phyloP scores from a whole-genome alignment of 1,139 yeast species.

The Kodamaea derodonti region DNA sequence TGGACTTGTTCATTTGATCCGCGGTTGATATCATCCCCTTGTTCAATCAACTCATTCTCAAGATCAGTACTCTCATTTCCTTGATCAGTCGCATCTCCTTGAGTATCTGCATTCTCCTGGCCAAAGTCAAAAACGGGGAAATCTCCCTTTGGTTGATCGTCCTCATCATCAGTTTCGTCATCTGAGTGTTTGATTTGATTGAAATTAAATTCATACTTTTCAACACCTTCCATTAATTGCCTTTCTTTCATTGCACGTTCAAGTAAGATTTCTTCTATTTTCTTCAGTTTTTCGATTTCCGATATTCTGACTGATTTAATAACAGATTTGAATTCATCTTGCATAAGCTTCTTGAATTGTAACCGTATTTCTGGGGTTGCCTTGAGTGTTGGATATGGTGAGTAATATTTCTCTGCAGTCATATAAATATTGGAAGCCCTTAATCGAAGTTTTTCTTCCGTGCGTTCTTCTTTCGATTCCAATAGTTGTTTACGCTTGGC shows the following conservation, averaged over 20 bases:
- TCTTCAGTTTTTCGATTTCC: conserved; percentile 19
- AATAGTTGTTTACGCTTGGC: conserved; percentile 28
- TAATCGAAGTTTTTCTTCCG: conserved; percentile 18
- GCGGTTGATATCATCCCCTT: too few relatives aligned
- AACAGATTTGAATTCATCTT: conserved; percentile 34
- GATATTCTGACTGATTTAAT: conserved; percentile 34
- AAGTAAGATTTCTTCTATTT: conserved; percentile 18
- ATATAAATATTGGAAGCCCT: conserved; percentile 36
- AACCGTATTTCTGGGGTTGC: conserved; percentile 24
- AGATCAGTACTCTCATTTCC: too few relatives aligned
- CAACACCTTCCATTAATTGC: conserved; percentile 16
- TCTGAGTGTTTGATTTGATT: conserved; percentile 20
- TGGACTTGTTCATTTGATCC: too few relatives aligned
- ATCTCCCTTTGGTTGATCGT: conserved; percentile 6
- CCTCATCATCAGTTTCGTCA: conserved; percentile 19
- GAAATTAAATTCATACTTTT: conserved; percentile 28
- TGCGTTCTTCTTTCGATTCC: conserved; percentile 16
- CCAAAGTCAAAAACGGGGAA: conserved; percentile 16
- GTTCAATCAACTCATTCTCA: too few relatives aligned
- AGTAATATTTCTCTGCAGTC: conserved; percentile 42
- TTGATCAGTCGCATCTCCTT: too few relatives aligned
- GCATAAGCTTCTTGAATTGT: conserved; percentile 24
- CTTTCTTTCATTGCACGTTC: conserved; percentile 22
- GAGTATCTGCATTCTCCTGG: conserved; percentile 10
- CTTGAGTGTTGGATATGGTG: conserved; percentile 32